Conservation (phyloP, 495 filamentous ascomycete species). For the Xylaria venustula region DNA sequence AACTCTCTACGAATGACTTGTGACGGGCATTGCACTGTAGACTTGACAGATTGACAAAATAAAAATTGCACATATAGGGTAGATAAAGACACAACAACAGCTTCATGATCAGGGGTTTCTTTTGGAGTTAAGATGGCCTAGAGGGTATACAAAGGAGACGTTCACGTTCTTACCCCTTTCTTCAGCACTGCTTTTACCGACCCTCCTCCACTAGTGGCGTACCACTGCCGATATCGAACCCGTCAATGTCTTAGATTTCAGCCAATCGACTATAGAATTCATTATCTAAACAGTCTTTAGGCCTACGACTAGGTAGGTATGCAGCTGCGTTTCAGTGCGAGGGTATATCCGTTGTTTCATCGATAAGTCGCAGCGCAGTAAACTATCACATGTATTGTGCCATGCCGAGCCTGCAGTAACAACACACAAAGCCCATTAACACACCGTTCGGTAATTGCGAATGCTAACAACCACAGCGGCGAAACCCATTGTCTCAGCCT, state of each 20-base stretch:
- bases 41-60: too few relatives aligned
- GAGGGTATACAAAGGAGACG: too few relatives aligned
- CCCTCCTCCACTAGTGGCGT: neutral
- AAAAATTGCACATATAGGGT: too few relatives aligned
- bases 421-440: neutral
- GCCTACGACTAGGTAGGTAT: neutral
- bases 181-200: neutral
- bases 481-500: neutral
- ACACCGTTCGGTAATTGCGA: slow-evolving; percentile 2
- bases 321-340: neutral
- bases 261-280: neutral
- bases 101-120: too few relatives aligned
- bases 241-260: neutral
- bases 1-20: neutral
- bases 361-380: neutral
- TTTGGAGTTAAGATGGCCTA: too few relatives aligned
- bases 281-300: neutral
- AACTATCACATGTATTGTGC: neutral
- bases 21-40: too few relatives aligned
- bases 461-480: neutral
- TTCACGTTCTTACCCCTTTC: too few relatives aligned
- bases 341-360: neutral
- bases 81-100: too few relatives aligned
- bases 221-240: neutral
- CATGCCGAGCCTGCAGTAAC: too few relatives aligned